phyloP scores from a whole-genome alignment of 2,329 filamentous ascomycete species.

The Metarhizium humberi region DNA sequence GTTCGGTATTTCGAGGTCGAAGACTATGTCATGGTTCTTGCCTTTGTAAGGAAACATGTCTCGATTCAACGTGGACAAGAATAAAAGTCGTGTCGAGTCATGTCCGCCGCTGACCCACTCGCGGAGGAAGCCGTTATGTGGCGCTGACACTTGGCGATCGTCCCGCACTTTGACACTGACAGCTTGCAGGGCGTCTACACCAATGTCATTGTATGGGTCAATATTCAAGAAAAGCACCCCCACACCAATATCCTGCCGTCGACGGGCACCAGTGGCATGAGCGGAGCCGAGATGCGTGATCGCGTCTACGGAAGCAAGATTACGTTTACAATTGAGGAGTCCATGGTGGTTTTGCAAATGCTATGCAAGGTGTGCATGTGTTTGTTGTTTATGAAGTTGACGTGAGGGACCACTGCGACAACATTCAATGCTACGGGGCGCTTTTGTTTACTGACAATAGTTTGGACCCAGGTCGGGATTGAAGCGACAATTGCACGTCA shows the following conservation, averaged over 20 bases:
- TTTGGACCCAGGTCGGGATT: not conserved
- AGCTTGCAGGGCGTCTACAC: conserved; percentile 2
- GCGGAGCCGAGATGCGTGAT: not conserved
- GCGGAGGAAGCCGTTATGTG: no score
- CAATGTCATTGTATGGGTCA: conserved; percentile 7
- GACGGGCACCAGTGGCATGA: conserved; percentile 1
- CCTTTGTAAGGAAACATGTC: conserved; percentile 3
- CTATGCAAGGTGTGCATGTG: conserved; percentile 7
- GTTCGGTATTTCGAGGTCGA: not conserved
- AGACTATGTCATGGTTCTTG: conserved; percentile 3
- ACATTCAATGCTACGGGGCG: not conserved
- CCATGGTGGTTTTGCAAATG: conserved; percentile 5
- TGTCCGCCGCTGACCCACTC: no score
- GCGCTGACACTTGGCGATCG: not conserved
- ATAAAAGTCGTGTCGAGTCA: no score
- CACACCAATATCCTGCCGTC: conserved; percentile 5
- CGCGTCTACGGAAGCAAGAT: conserved; percentile 4
- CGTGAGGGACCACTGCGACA: not conserved
- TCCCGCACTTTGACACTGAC: not conserved
- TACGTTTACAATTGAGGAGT: conserved; percentile 4
- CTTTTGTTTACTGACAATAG: not conserved
- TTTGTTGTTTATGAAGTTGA: conserved; percentile 3
- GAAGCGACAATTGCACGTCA: conserved; percentile 1
- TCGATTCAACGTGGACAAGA: not conserved
- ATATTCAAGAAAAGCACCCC: conserved; percentile 3